These are phyloP conservation scores for Rhodotorula sp. DNA, from an alignment of 1,284 basidiomycete species.

Conservation along the genomic window DNA sequence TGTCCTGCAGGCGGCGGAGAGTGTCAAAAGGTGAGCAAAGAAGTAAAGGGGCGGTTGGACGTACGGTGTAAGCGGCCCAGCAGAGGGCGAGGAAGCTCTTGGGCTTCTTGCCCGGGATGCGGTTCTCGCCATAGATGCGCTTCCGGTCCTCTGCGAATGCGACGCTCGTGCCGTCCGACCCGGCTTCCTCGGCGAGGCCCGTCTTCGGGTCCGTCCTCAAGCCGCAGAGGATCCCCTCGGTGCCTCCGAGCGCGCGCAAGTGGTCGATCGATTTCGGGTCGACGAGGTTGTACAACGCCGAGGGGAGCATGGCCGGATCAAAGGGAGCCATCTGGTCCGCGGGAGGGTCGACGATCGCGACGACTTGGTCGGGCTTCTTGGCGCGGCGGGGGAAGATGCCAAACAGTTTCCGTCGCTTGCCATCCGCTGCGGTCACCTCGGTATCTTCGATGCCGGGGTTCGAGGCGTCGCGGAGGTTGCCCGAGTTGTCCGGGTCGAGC, in stretches of 20 bases:
- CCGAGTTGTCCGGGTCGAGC: slow-evolving; percentile 8
- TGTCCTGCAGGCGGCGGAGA: slow-evolving; percentile 19
- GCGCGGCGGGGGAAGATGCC: slow-evolving; percentile 25
- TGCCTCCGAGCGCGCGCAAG: slow-evolving; percentile 72
- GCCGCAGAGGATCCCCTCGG: slow-evolving; percentile 64
- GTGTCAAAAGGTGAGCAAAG: neutral
- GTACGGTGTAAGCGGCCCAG: slow-evolving; percentile 72
- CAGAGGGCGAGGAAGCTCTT: slow-evolving; percentile 82
- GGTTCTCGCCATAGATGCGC: slow-evolving; percentile 77
- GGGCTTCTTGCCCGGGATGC: slow-evolving; percentile 70
- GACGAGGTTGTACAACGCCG: slow-evolving; percentile 75
- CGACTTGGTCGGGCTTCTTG: slow-evolving; percentile 18
- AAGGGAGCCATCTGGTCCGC: slow-evolving; percentile 52
- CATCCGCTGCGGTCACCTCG: neutral
- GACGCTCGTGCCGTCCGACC: slow-evolving; percentile 55
- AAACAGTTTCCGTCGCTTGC: slow-evolving; percentile 10
- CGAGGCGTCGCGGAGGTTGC: slow-evolving; percentile 1
- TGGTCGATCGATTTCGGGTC: slow-evolving; percentile 76
- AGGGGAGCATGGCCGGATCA: slow-evolving; percentile 65
- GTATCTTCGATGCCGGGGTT: slow-evolving; percentile 9
- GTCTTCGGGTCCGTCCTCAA: slow-evolving; percentile 51
- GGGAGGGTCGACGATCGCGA: slow-evolving; percentile 59
- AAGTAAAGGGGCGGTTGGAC: neutral
- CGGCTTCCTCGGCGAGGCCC: slow-evolving; percentile 33
- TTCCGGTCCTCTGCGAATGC: slow-evolving; percentile 55